Conservation (phyloP, 1,139 yeast species). For the Kluyveromyces sp. region DNA sequence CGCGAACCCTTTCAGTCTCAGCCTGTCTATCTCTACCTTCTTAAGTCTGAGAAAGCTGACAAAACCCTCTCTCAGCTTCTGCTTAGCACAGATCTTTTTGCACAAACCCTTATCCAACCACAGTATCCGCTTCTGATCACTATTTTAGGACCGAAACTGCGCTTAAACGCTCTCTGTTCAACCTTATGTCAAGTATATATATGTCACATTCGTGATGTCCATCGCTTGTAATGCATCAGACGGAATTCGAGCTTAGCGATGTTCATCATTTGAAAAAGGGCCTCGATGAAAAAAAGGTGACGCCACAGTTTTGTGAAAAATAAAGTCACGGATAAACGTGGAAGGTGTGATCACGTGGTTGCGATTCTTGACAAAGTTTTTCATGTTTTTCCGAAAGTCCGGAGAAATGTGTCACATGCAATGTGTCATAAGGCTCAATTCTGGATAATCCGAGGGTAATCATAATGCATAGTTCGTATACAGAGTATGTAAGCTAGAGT, state of each 20-base stretch:
- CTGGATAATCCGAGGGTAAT: background rate
- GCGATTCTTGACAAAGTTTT: no score
- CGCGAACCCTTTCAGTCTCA: no score
- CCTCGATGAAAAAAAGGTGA: background rate
- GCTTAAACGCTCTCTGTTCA: no score
- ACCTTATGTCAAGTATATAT: background rate
- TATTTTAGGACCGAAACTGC: no score
- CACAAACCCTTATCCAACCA: no score
- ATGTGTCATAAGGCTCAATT: background rate
- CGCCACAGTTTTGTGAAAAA: background rate
- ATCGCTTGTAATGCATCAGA: background rate
- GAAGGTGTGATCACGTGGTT: background rate
- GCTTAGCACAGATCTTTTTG: no score
- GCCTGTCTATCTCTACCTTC: no score
- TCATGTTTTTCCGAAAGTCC: background rate
- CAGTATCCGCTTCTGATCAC: no score
- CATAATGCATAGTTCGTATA: background rate
- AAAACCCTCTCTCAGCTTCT: no score
- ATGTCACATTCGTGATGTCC: background rate
- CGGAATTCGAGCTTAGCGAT: background rate
- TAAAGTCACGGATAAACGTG: background rate
- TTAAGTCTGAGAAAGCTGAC: no score
- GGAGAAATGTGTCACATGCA: background rate
- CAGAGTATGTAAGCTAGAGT: background rate
- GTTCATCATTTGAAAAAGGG: no score